Percentiles rank a stretch among this genome's conserved stretches.
phyloP scores from a whole-genome alignment of 148 eudicot species.

The Polygonum maritimum region DNA sequence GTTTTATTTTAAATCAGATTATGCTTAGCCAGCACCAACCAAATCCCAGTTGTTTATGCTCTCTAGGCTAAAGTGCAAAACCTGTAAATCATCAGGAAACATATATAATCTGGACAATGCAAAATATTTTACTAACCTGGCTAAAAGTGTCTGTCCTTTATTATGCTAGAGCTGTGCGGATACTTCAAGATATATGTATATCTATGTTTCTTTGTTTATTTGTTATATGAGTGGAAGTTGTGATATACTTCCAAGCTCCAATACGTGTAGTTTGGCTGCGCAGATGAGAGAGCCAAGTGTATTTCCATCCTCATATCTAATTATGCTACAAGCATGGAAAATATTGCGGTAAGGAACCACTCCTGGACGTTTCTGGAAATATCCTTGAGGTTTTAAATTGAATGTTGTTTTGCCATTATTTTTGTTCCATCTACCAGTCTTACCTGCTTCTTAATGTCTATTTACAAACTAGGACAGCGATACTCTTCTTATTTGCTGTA shows the following conservation, averaged over 20 bases:
- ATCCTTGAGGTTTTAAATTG: constrained; percentile 16
- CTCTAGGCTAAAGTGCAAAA: background rate
- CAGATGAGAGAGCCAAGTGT: constrained; percentile 42
- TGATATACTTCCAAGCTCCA: background rate
- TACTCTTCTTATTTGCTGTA: background rate
- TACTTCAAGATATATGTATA: background rate
- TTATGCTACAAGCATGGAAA: constrained; percentile 53
- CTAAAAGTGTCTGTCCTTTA: background rate
- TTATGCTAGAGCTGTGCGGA: background rate
- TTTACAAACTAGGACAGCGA: background rate
- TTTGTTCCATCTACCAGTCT: background rate
- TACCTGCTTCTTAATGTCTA: background rate
- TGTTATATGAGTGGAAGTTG: background rate
- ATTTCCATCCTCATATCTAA: constrained; percentile 50
- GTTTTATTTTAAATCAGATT: background rate
- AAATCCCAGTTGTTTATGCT: background rate
- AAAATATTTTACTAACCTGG: background rate
- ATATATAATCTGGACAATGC: background rate
- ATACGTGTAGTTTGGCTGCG: constrained; percentile 10
- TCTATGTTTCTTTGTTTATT: background rate
- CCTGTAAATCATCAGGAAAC: background rate
- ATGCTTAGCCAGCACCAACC: background rate
- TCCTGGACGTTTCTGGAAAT: constrained; percentile 52
- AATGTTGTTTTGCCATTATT: background rate
- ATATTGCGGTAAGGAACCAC: constrained; percentile 75